Conservation (phyloP, 1,139 yeast species). For the Lodderomyces theae region DNA sequence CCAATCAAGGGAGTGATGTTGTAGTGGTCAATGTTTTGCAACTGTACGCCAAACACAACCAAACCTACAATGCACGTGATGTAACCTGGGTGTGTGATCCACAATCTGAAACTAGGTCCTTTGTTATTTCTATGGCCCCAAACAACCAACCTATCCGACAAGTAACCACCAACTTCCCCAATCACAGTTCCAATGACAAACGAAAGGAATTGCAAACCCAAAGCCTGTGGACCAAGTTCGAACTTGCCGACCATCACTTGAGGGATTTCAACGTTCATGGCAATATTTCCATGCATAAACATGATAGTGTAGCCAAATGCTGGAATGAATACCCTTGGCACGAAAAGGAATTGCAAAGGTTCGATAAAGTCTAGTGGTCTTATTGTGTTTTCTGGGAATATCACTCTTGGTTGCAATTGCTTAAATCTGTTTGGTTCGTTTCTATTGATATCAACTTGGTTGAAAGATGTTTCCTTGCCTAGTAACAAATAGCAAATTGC, state of each 20-base stretch:
- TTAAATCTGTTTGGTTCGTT: slow-evolving; percentile 10
- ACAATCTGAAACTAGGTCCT: slow-evolving; percentile 15
- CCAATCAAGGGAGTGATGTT: slow-evolving; percentile 19
- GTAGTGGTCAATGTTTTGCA: slow-evolving; percentile 15
- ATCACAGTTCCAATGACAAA: slow-evolving; percentile 18
- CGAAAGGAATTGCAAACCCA: slow-evolving; percentile 20
- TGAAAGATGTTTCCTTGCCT: slow-evolving; percentile 20
- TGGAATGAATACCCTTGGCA: slow-evolving; percentile 14
- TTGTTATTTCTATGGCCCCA: slow-evolving; percentile 9
- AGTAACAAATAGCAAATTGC: slow-evolving; percentile 16
- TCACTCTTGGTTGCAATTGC: slow-evolving; percentile 8
- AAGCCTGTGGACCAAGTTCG: slow-evolving; percentile 17
- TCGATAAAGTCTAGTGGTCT: slow-evolving; percentile 10
- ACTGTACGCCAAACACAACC: slow-evolving; percentile 17
- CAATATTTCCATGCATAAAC: slow-evolving; percentile 20
- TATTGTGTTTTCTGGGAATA: slow-evolving; percentile 10
- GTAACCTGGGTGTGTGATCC: slow-evolving; percentile 20
- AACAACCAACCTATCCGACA: slow-evolving; percentile 18
- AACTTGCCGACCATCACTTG: slow-evolving; percentile 17
- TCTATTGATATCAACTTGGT: slow-evolving; percentile 9
- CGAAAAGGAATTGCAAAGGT: slow-evolving; percentile 14
- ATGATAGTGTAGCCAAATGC: slow-evolving; percentile 18
- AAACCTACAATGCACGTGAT: slow-evolving; percentile 16
- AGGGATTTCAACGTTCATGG: slow-evolving; percentile 20
- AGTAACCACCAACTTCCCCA: slow-evolving; percentile 22